Evolutionary conservation across 2,329 filamentous ascomycete genomes (phyloP).

Genomic region (Elsinoe necatrix): DNA sequence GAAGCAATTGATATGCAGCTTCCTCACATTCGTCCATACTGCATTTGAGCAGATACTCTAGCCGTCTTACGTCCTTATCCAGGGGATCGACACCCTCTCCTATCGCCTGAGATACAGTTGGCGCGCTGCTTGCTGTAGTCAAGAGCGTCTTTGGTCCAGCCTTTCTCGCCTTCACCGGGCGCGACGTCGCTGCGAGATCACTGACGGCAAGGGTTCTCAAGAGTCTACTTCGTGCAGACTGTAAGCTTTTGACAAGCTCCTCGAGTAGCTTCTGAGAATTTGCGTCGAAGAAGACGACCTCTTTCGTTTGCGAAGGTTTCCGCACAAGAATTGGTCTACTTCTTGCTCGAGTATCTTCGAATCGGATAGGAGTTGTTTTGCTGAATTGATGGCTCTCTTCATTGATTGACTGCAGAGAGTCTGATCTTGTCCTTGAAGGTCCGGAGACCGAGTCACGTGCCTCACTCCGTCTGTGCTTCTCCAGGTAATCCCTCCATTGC

Average conservation of each 20-base stretch:
- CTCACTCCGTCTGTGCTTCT: not conserved
- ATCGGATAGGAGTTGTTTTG: not conserved
- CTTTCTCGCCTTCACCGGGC: not conserved
- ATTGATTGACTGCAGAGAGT: constrained; percentile 8
- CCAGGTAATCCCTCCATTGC: constrained; percentile 3
- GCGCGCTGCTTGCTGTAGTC: not conserved
- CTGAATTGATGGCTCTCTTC: not conserved
- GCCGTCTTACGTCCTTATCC: not conserved
- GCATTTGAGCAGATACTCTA: not conserved
- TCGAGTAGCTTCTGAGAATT: constrained; percentile 6
- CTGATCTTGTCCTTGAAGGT: not conserved
- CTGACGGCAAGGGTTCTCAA: not conserved
- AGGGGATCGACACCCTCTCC: not conserved
- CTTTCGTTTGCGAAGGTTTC: not conserved
- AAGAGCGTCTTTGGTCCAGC: not conserved
- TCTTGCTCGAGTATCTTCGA: not conserved
- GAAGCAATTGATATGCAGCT: constrained; percentile 7
- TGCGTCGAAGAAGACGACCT: constrained; percentile 5
- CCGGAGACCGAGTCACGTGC: not conserved
- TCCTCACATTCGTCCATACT: constrained; percentile 8
- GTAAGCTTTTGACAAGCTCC: constrained; percentile 2
- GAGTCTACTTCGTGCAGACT: not conserved
- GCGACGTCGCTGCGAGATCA: not conserved
- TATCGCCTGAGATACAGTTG: not conserved
- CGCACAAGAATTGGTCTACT: not conserved